Evolutionary conservation across 1,139 yeast genomes (phyloP), one percentile per base, ranked within the genome.

Genomic region (Petasospora fabianii): DNA sequence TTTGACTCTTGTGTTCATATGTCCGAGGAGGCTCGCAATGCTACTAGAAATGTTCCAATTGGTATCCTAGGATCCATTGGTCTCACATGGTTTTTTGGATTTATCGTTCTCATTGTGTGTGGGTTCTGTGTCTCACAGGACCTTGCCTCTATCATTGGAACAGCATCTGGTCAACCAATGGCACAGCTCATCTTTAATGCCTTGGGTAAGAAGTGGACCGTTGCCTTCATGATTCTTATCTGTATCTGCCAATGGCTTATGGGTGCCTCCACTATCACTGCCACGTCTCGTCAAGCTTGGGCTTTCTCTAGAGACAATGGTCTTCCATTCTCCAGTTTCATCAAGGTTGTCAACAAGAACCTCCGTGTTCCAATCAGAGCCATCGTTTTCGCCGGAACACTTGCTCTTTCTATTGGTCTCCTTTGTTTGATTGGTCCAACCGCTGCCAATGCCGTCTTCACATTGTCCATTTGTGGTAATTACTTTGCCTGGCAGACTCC

Each of bases 1-100:
- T 80, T 79, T 56, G 90, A 82, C 54, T 75, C 84, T 3, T 79
- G 82, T 50, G 77, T 81, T 36, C 88, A 82, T 58, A 75, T 80
- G 75, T 68, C 80, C 13, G 90, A 82, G 59, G 90, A 82, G 56
- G 83, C 83, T 15, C 65, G 66, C 30, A 74, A 78, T 52, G 86
- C 88, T 12, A 67, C 78, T 14, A 65, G 63, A 36, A 76, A 84
- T 15, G 80, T 80, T 13, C 88, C 88, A 15, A 59, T 73, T 35
- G 88, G 87, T 17, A 80, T 77, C 40, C 61, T 72, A 35, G 65
- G 71, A 27, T 69, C 80, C 13, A 77, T 79, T 46, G 52, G 69
- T 14, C 68, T 68, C 39, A 77, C 86, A 58, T 73, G 79, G 65
- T 44, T 75, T 26, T 56, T 79, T 9, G 87, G 87, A 7, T 77